Evolutionary conservation across 129 eudicot species (phyloP).

Genomic region (Logfia minima): DNA sequence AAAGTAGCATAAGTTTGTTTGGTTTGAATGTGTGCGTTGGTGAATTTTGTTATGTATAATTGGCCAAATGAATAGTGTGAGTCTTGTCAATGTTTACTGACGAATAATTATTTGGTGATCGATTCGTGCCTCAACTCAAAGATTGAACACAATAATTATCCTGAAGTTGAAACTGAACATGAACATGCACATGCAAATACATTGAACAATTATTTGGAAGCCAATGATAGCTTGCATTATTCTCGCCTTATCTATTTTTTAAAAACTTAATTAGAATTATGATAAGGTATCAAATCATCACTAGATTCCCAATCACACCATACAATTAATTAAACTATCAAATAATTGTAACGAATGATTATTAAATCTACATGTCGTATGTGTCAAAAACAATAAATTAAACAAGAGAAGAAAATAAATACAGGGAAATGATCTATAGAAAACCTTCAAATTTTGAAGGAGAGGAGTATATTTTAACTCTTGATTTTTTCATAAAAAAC

Average conservation of each 20-base stretch:
- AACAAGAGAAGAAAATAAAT: too few species aligned
- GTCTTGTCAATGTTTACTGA: too few species aligned
- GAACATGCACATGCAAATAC: conserved; percentile 17
- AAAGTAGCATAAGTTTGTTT: too few species aligned
- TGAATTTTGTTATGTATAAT: too few species aligned
- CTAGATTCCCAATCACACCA: conserved; percentile 21
- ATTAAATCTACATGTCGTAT: not conserved
- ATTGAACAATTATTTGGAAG: conserved; percentile 15
- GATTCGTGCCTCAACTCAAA: not conserved
- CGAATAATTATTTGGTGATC: not conserved
- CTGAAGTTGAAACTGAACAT: not conserved
- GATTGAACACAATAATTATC: not conserved
- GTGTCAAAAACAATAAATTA: too few species aligned
- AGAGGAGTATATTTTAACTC: too few species aligned
- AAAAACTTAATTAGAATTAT: not conserved
- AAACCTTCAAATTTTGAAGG: too few species aligned
- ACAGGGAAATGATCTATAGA: too few species aligned
- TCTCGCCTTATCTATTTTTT: not conserved
- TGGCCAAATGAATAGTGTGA: too few species aligned
- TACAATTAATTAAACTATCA: not conserved
- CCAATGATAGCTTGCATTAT: not conserved
- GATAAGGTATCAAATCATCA: conserved; percentile 12
- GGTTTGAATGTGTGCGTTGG: too few species aligned
- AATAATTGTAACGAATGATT: not conserved
- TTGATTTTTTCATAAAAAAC: too few species aligned